Evolutionary conservation across 148 eudicot genomes (phyloP), one percentile per base, ranked within the genome.

Genomic region (Fagopyrum homotropicum): DNA sequence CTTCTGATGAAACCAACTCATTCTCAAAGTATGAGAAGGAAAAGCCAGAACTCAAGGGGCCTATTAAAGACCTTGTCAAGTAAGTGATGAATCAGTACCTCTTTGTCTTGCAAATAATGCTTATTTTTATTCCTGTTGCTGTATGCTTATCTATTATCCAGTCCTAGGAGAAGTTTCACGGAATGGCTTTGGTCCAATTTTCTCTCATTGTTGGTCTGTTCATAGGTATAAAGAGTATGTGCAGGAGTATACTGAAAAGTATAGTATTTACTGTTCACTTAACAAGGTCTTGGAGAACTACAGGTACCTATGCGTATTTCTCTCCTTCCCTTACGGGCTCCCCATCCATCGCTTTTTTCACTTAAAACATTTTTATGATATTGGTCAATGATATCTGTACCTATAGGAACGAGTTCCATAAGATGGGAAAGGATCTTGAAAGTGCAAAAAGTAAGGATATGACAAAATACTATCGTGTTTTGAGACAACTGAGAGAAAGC

Each of bases 21-120:
- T 95, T 84, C 79, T 80, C 86, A 35, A 95, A 95, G 81, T 92
- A 90, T 85, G 98, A 95, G 66, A 95, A 90, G 81, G 89, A 90
- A 74, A 89, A 83, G 76, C 96, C 99, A 44, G 98, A 95, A 75
- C 84, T 92, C 55, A 95, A 90, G 82, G 98, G 89, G 43, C 94
- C 99, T 35, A 85, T 95, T 77, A 87, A 83, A 80, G 86, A 79
- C 80, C 70, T 80, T 50, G 77, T 83, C n/a, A 92, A 95, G 99
- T 95, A 88, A 83, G 99, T 86, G 69, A 22, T 61, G 69, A n/a
- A 4, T 7, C 9, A 16, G 45, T n/a, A 35, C 26, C 51, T 47
- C 72, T 40, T 56, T 9, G 55, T 73, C 14, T 45, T 26, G 30
- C 43, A n/a, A 40, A 22, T 40, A 17, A 71, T 75, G 78, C 15